These are phyloP conservation scores for Saccharomycopsis fibuligera DNA, from an alignment of 805 yeast species.

Conservation along the genomic window DNA sequence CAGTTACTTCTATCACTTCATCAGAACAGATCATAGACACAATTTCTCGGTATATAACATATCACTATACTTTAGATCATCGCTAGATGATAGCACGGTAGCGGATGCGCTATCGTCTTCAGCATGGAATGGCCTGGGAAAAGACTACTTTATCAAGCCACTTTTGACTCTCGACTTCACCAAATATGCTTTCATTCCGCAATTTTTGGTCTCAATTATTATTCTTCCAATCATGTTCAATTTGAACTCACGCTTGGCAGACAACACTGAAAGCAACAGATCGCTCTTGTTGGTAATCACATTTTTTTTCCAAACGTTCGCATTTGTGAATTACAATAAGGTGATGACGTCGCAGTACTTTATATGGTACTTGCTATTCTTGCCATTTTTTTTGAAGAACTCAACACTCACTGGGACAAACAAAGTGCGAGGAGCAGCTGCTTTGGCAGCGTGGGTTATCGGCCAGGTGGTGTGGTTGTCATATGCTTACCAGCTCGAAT, in stretches of 20 bases:
- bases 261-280: constrained; percentile 26
- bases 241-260: constrained; percentile 9
- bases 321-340: constrained; percentile 73
- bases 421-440: constrained; percentile 34
- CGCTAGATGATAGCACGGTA: constrained; percentile 21
- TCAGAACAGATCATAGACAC: constrained; percentile 87
- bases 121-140: no score
- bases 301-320: constrained; percentile 68
- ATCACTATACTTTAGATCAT: constrained; percentile 57
- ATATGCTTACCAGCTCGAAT: constrained; percentile 75
- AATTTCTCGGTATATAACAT: constrained; percentile 87
- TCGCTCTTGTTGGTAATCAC: constrained; percentile 36
- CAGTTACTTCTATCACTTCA: constrained; percentile 76
- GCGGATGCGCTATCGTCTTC: background rate
- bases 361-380: constrained; percentile 83
- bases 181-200: constrained; percentile 78
- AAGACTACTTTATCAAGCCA: background rate
- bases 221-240: constrained; percentile 41
- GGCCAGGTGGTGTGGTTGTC: constrained; percentile 75
- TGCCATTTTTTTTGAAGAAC: constrained; percentile 63
- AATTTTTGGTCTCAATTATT: constrained; percentile 52
- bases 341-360: constrained; percentile 94
- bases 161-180: constrained; percentile 31
- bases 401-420: constrained; percentile 31
- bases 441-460: constrained; percentile 53